Evolutionary conservation across 2,329 filamentous ascomycete genomes (phyloP), one percentile per base, ranked within the genome.

Genomic region (Nannizziopsis arthrosporioides): DNA sequence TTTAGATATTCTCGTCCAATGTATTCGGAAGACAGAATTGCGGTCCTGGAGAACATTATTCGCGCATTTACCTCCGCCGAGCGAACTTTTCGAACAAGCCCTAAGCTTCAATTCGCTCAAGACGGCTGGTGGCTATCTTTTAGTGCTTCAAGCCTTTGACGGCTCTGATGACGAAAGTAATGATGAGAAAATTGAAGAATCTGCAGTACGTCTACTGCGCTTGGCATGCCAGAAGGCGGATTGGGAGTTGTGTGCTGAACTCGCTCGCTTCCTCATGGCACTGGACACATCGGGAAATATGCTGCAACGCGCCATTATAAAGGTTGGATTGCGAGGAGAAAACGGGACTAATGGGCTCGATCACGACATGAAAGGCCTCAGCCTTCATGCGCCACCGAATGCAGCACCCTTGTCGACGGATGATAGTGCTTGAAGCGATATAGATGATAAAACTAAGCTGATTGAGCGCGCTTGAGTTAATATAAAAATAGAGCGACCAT

Each of bases 31-130:
- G 67, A 98, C 92, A 0, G 92, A 98, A 62, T 81, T 94, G 6
- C 81, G 90, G 35, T 94, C 87, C 48, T 98, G 92, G 92, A 81
- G 84, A 51, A 95, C 92, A 0, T 73, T 98, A 1, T 98, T 98
- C 64, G 80, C 82, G 3, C 88, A 95, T 59, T 74, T 98, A 1
- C 92, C 92, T 0, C 86, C 90, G 1, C 86, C 90, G 3, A 83
- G 88, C 58, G 85, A 92, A 56, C 75, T 98, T 0, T 98, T 98
- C 57, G 90, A 98, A 63, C 86, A 94, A 63, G 90, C 88, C 3
- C 70, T 98, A 8, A 80, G 84, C 55, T 79, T 85, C 48, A 88
- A 86, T 2, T 85, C 83, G 3, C 72, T 98, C 43, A 96, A 96
- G 67, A 98, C 92, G 5, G 93, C 92, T 1, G 90, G 89, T 8